Conservation (phyloP, 257 asterid genomes). For the Ehretia macrophylla region DNA sequence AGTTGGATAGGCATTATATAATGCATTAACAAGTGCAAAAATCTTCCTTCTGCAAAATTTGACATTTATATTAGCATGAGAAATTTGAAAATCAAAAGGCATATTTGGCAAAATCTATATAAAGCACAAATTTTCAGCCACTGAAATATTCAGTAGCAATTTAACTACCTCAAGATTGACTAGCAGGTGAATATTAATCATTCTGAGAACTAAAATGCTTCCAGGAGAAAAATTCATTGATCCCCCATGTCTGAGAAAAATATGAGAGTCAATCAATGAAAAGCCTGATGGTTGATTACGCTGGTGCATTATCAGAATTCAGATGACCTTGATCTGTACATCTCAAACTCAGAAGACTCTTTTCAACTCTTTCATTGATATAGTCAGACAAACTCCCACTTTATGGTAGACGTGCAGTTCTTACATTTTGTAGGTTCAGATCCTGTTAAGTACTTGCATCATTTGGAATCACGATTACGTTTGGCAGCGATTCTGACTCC, state of each 20-base stretch:
- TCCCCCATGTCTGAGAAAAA: background rate
- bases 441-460: too few species aligned
- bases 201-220: conserved; percentile 1
- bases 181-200: conserved; percentile 11
- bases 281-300: too few species aligned
- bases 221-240: background rate
- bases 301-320: background rate
- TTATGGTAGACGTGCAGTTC: too few species aligned
- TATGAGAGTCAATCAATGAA: background rate
- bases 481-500: too few species aligned
- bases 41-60: background rate
- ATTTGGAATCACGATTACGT: too few species aligned
- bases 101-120: background rate
- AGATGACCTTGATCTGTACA: background rate
- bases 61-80: background rate
- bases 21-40: background rate
- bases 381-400: too few species aligned
- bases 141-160: background rate
- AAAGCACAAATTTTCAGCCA: background rate
- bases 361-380: too few species aligned
- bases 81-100: background rate
- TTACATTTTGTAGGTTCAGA: too few species aligned
- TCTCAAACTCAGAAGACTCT: too few species aligned
- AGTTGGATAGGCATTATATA: too few species aligned
- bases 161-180: conserved; percentile 11